Percentiles rank a stretch among this genome's conserved stretches.
Evolutionary conservation across 2,329 filamentous ascomycete species (phyloP).

Genomic region (Fusarium tjaetaba): DNA sequence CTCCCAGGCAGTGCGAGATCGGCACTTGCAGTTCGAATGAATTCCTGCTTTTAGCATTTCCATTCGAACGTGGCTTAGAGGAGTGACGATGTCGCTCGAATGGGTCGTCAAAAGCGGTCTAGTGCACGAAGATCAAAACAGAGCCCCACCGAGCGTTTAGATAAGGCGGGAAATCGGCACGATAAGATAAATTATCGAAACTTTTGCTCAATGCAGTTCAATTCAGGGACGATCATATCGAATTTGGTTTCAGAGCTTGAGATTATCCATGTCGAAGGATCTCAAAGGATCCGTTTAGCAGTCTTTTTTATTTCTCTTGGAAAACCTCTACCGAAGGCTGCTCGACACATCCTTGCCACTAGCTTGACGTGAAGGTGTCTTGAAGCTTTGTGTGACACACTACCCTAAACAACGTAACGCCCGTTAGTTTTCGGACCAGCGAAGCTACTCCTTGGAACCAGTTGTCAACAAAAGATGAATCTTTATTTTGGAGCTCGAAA

Average conservation of each 20-base stretch:
- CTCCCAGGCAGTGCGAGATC: not conserved
- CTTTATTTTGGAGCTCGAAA: not conserved
- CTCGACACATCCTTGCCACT: not conserved
- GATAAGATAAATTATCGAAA: not conserved
- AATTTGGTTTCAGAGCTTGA: not conserved
- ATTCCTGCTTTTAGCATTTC: not conserved
- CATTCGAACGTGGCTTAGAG: slow-evolving; percentile 11
- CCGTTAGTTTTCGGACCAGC: not conserved
- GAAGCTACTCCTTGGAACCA: not conserved
- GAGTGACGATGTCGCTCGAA: slow-evolving; percentile 6
- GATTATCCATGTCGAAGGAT: not conserved
- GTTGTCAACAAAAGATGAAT: no score
- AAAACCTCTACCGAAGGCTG: not conserved
- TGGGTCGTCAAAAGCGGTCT: not conserved
- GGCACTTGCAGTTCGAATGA: not conserved
- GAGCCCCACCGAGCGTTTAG: not conserved
- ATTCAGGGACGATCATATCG: not conserved
- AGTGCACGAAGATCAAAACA: not conserved
- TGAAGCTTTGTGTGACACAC: not conserved
- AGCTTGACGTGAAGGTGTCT: not conserved
- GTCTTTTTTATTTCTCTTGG: not conserved
- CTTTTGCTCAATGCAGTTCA: not conserved
- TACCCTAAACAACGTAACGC: not conserved
- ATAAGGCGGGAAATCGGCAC: slow-evolving; percentile 4
- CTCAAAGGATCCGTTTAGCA: not conserved